A percentile compares a stretch with the other conserved stretches of the same genome.
Evolutionary conservation across 106 monocot genomes (phyloP).

Genomic region (Triglochin maritima): DNA sequence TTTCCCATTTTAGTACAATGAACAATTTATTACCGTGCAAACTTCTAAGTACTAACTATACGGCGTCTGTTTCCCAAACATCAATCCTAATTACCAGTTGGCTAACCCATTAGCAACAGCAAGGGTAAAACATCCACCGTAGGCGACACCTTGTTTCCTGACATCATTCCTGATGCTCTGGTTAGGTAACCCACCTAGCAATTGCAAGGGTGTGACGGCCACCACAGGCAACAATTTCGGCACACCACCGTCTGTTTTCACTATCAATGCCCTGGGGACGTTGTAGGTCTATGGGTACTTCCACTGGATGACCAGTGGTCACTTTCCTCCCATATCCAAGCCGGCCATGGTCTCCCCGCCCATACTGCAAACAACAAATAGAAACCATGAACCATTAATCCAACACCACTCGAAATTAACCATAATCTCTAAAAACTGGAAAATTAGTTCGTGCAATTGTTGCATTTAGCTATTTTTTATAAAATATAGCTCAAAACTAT

Average conservation of each 20-base stretch:
- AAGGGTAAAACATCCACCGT: no score
- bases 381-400: background rate
- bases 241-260: slow-evolving; percentile 9
- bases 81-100: background rate
- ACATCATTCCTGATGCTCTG: background rate
- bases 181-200: slow-evolving; percentile 37
- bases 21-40: background rate
- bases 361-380: slow-evolving; percentile 14
- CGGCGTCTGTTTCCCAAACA: background rate
- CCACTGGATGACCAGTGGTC: slow-evolving; percentile 28
- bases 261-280: background rate
- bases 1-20: background rate
- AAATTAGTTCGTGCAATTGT: background rate
- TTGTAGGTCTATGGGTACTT: slow-evolving; percentile 24
- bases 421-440: background rate
- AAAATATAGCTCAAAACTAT: background rate
- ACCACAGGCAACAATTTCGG: slow-evolving; percentile 36
- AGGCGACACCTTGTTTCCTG: background rate
- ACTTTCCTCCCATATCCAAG: slow-evolving; percentile 27
- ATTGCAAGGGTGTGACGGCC: slow-evolving; percentile 85
- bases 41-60: background rate
- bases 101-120: background rate
- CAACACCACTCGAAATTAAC: background rate
- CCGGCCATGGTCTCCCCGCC: slow-evolving; percentile 27
- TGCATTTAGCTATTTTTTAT: background rate